Base-by-base conservation (phyloP, 768 basidiomycete genomes). In the Kwoniella sp. region DNA sequence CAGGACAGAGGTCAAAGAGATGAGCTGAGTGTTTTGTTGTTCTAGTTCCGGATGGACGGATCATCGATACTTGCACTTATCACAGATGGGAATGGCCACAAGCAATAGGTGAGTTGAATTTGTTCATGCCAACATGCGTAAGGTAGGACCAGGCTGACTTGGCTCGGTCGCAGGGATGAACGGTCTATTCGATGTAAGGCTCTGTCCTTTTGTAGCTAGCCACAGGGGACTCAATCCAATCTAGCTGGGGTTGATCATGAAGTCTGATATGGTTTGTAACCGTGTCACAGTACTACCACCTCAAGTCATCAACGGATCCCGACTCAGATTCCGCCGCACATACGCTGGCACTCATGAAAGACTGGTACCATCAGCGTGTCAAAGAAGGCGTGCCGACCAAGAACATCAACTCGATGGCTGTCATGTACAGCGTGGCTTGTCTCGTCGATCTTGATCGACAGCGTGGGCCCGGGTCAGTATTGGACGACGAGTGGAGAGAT, bases 231-330 rank as follows among this genome's bases (percentile, higher is more conserved):
- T 41, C 38, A 20, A 41, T 22, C 17, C 9, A 22, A 11, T n/a
- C n/a, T n/a, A n/a, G n/a, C n/a, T n/a, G n/a, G n/a, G 28, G 9
- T 34, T 34, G 30, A 30, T 29, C 23, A 13, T 7, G 7, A 37
- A 13, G 34, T 13, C 7, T 37, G 13, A 37, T 13, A 7, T 37
- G 34, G 5, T 37, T 37, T 13, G 34, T 28, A 12, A 23, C 7
- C 26, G n/a, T 25, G n/a, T 25, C 4, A 7, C 75, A 85, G 41
- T 85, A 85, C 68, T 85, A 85, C 65, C 37, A 60, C 53, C 65
- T 83, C 1, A 72, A 84, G n/a, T 66, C 80, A 8, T 83, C 84
- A 28, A 74, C 25, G 9, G 61, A 67, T 41, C 63, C 57, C 20
- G 38, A 26, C 2, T 65, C 63, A 2, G 13, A 61, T 15, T 20